Evolutionary conservation across 2,329 filamentous ascomycete genomes (phyloP), one percentile per base, ranked within the genome.

Genomic region (Calonectria pseudoreteaudii): DNA sequence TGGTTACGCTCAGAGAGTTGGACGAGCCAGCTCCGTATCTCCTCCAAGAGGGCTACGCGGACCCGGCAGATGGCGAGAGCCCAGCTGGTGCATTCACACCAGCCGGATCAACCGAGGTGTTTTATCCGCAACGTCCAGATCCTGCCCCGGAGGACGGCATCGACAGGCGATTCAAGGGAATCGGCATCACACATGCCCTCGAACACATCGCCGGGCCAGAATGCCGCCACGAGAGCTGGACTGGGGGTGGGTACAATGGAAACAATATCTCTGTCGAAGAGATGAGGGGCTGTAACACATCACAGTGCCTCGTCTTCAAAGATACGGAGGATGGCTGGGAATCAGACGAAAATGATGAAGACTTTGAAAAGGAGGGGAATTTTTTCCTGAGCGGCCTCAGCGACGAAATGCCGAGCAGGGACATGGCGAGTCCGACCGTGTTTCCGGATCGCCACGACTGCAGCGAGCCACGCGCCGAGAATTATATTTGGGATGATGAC

Each of bases 231-330:
- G 16, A 49, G 18, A 14, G 41, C 47, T 30, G 41, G 18, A 38
- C 70, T 11, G 23, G 10, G 0, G 44, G 34, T 1, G 80, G 75
- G 1, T 83, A 82, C 20, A 74, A 75, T 11, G 81, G 81, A 1
- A 47, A 79, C 14, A 50, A 36, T 7, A 81, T 83, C 8, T 77
- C 80, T 0, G 66, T 60, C 2, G 73, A 82, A 20, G 80, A 77
- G 3, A 80, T 82, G 76, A 75, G 71, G 31, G 75, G 74, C n/a
- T 82, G 81, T n/a, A 78, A 73, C 10, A 80, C 77, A 0, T 50
- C 76, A 0, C 81, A 83, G 41, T 81, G 80, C 18, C 76, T 83
- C 9, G 69, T 81, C 0, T 73, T 38, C n/a, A 83, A 81, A 34
- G 18, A 64, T 3, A 9, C 6, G n/a, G 16, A 52, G 0, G n/a